Conservation (phyloP, 441 rosid genomes). For the Daphne laureola region DNA sequence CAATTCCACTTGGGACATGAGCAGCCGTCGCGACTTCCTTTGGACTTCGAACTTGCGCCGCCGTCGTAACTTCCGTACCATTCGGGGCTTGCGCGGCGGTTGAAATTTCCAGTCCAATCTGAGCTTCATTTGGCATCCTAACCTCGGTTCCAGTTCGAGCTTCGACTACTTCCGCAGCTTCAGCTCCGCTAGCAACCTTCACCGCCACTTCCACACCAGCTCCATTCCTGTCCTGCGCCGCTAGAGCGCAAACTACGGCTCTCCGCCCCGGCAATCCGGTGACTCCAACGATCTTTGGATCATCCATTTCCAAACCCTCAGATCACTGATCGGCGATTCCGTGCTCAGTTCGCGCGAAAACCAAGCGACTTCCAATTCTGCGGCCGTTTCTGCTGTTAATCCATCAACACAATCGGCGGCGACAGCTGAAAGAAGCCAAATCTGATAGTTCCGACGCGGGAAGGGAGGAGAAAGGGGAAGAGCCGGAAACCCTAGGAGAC, state of each 20-base stretch:
- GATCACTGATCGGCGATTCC: slow-evolving; percentile 55
- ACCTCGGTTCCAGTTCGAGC: too few species aligned
- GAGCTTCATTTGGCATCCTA: too few species aligned
- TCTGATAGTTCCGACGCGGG: slow-evolving; percentile 9
- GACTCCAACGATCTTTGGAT: slow-evolving; percentile 25
- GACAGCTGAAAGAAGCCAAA: slow-evolving; percentile 13
- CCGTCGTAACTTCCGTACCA: background rate
- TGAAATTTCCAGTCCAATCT: too few species aligned
- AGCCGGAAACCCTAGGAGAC: slow-evolving; percentile 41
- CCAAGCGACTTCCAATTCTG: background rate
- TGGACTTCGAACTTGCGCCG: too few species aligned
- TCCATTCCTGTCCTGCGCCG: slow-evolving; percentile 21
- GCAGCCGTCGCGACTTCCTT: too few species aligned
- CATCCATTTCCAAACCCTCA: slow-evolving; percentile 28
- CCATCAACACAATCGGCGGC: background rate
- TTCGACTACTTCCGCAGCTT: too few species aligned
- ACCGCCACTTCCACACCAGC: slow-evolving; percentile 1
- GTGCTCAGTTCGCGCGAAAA: slow-evolving; percentile 23
- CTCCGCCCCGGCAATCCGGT: slow-evolving; percentile 12
- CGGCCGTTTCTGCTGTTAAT: slow-evolving; percentile 1
- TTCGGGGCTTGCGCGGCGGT: too few species aligned
- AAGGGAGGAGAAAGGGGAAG: slow-evolving; percentile 7
- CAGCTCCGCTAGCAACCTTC: too few species aligned
- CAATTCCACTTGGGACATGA: too few species aligned
- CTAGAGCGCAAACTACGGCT: slow-evolving; percentile 12